A percentile compares a stretch with the other conserved stretches of the same genome.
Conservation (phyloP, 495 filamentous ascomycete genomes). For the Apiosordaria backusii region DNA sequence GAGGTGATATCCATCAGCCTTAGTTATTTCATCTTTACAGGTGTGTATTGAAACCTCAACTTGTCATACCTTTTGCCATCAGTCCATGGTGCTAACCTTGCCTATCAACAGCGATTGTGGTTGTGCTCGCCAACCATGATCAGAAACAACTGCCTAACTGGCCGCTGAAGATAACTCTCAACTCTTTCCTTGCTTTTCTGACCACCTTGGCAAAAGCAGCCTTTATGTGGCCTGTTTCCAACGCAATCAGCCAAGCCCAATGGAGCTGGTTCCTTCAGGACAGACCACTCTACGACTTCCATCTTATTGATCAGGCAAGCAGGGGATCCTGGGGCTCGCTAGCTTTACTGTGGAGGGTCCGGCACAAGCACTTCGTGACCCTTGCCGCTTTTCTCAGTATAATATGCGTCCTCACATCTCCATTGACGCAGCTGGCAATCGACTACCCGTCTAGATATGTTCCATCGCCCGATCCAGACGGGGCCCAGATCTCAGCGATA, state of each 20-base stretch:
- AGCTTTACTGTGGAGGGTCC: not conserved
- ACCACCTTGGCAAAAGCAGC: slow-evolving; percentile 38
- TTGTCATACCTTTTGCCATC: not conserved
- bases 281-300: slow-evolving; percentile 39
- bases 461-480: not conserved
- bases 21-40: not conserved
- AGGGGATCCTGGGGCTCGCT: slow-evolving; percentile 20
- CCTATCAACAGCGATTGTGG: slow-evolving; percentile 21
- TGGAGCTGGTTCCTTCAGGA: slow-evolving; percentile 42
- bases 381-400: slow-evolving; percentile 10
- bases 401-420: slow-evolving; percentile 5
- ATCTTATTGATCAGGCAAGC: slow-evolving; percentile 42
- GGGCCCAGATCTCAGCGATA: not conserved
- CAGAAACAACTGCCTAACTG: slow-evolving; percentile 35
- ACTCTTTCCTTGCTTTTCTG: slow-evolving; percentile 42
- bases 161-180: slow-evolving; percentile 34
- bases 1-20: not conserved
- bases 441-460: slow-evolving; percentile 3
- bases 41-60: not conserved
- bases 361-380: slow-evolving; percentile 10
- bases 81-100: not conserved
- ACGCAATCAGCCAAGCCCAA: slow-evolving; percentile 40
- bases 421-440: slow-evolving; percentile 15
- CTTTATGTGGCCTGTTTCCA: slow-evolving; percentile 34
- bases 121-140: slow-evolving; percentile 34